Evolutionary conservation across 2,329 filamentous ascomycete species (phyloP), one percentile per base, ranked within the genome.

Genomic region (Fusarium udum): DNA sequence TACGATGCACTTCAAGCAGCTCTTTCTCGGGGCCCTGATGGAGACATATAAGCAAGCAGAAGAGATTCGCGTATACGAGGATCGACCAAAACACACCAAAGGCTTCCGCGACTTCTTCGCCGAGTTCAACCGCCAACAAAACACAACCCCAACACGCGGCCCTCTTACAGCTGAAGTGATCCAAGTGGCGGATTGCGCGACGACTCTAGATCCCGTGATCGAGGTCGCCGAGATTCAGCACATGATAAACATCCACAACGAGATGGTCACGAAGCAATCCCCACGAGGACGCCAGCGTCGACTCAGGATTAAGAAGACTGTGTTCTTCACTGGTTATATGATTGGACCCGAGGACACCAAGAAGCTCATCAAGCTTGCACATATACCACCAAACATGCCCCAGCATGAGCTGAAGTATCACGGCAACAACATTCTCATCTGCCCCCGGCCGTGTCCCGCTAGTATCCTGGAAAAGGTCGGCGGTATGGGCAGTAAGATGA

Each of bases 1-100:
- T 78, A 99, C 96, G 7, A 96, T 98, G 91, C 85, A 90, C 32
- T 99, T 97, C 87, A 99, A 99, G 85, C 93, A 97, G 80, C 86
- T 90, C 43, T 94, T 98, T 77, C 88, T 99, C 34, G 88, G 90
- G 71, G 89, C 92, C 31, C 84, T 98, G 61, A 89, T 98, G 84
- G 91, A 94, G 82, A 98, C 95, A 34, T 98, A 98, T 83, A 89
- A 87, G 70, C 82, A 90, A 46, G 94, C 95, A 7, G 89, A 92
- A n/a, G 95, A 97, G 78, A 92, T 98, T 61, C 90, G 92, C 82
- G 87, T 92, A 53, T 93, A 92, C 79, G 91, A 93, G 78, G 91
- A 93, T 77, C 85, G 91, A 8, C 84, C 86, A 7, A 89, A 88
- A 75, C 91, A 93, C 79, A 93, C 93, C 58, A 92, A 93, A 80